A percentile compares a stretch with the other conserved stretches of the same genome.
These are phyloP conservation scores for Saprolegnia diclina DNA, from an alignment of 352 stramenopile species.

Conservation along the genomic window DNA sequence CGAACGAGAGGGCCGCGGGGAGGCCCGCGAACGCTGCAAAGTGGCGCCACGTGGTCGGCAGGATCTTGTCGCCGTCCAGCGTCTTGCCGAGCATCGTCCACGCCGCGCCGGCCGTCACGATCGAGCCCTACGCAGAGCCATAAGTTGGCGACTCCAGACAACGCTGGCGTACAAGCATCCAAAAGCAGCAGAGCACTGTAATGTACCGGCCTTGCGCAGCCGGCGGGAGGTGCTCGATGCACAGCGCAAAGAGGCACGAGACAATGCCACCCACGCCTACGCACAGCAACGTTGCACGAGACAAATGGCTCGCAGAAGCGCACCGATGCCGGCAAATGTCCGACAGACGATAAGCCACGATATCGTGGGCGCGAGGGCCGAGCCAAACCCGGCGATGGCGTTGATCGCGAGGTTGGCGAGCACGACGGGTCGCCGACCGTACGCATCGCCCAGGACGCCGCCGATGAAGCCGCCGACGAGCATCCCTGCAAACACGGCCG, in stretches of 20 bases:
- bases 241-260: constrained; percentile 78
- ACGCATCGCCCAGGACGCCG: constrained; percentile 67
- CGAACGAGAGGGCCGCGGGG: constrained; percentile 61
- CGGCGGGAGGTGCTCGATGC: constrained; percentile 77
- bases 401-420: constrained; percentile 77
- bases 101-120: constrained; percentile 69
- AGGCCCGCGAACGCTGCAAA: constrained; percentile 72
- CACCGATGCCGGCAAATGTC: constrained; percentile 51
- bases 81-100: constrained; percentile 83
- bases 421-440: constrained; percentile 75
- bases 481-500: constrained; percentile 88
- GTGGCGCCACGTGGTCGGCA: constrained; percentile 71
- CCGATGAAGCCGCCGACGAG: constrained; percentile 69
- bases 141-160: neutral
- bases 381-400: constrained; percentile 61
- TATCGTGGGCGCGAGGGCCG: constrained; percentile 60
- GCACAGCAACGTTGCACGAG: constrained; percentile 28
- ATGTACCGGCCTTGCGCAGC: constrained; percentile 66
- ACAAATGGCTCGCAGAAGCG: constrained; percentile 8
- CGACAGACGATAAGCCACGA: constrained; percentile 76
- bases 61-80: constrained; percentile 46
- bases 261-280: constrained; percentile 84
- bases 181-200: constrained; percentile 86
- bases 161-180: constrained; percentile 56
- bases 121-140: constrained; percentile 39